Base-by-base conservation (phyloP, 768 basidiomycete genomes). In the Xanthoconium stramineum region DNA sequence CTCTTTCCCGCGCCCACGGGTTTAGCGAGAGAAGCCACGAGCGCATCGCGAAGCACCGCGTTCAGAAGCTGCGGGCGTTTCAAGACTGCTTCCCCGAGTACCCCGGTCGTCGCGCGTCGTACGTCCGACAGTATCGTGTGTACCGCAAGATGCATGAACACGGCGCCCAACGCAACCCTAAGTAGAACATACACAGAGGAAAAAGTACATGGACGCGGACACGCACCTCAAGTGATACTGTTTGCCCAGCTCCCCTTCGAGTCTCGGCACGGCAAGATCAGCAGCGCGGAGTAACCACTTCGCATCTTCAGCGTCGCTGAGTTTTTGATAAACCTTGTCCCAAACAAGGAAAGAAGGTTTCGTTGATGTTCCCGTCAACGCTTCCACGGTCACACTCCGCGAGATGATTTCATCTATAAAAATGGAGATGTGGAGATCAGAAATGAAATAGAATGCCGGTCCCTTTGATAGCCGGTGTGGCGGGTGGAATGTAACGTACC, bases 341-440 rank as follows among this genome's bases (percentile, higher is more conserved):
- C 84, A 92, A 14, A 95, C 63, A 39, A 98, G 70, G 74, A 97
- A 97, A 2, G 89, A 87, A 0, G 92, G 89, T 66, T 93, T 97
- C 24, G 80, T 73, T 14, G 76, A 73, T 0, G 83, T 70, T 6
- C 70, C 69, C 17, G 69, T 65, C n/a, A 89, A 68, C 1, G 78
- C 71, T 35, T 78, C 75, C n/a, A 82, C 59, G 3, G 71, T 69
- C 30, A 78, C 48, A 66, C 84, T 84, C 60, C 74, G 76, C 24
- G 79, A 73, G 20, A 82, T 76, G 11, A 75, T 50, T 47, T 82
- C 77, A 51, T 76, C 86, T 79, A 48, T 19, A 20, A n/a, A 38
- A 52, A 51, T 32, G 11, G 9, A 50, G 42, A 37, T n/a, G 5
- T 3, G 8, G 3, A 47, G 35, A 24, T 15, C 3, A 1, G 3